Percentiles rank a stretch among this genome's conserved stretches.
Conservation (phyloP, 306 rosid genomes). For the Hippophae rhamnoides region DNA sequence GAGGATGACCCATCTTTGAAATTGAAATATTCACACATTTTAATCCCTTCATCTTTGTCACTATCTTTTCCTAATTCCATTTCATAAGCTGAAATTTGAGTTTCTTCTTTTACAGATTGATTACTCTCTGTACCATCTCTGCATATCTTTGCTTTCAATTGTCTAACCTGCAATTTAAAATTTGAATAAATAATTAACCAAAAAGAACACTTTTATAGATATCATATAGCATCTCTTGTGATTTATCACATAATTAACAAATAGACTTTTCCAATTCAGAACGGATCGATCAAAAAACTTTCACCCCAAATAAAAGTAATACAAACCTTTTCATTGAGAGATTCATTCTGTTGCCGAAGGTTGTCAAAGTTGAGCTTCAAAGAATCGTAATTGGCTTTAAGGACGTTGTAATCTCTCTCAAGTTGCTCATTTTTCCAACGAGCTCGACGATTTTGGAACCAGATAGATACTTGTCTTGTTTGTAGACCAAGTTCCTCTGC, state of each 20-base stretch:
- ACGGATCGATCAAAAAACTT: background rate
- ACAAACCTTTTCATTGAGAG: constrained; percentile 39
- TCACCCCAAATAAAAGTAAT: background rate
- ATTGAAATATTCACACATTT: constrained; percentile 13
- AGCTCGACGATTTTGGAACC: constrained; percentile 88
- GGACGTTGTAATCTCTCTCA: constrained; percentile 53
- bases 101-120: constrained; percentile 27
- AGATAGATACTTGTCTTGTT: constrained; percentile 69
- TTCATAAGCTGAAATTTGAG: constrained; percentile 22
- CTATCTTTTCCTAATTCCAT: constrained; percentile 11
- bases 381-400: constrained; percentile 47
- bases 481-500: constrained; percentile 59
- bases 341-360: constrained; percentile 41
- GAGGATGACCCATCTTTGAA: constrained; percentile 28
- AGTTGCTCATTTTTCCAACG: constrained; percentile 70
- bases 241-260: background rate
- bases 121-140: constrained; percentile 22
- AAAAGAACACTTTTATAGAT: too few relatives aligned
- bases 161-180: constrained; percentile 33
- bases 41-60: constrained; percentile 6
- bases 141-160: constrained; percentile 34
- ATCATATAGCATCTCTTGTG: too few relatives aligned
- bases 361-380: constrained; percentile 35
- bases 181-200: background rate
- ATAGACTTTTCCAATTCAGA: background rate